Base-by-base conservation (phyloP, 495 filamentous ascomycete genomes). In the Annulohypoxylon bovei region DNA sequence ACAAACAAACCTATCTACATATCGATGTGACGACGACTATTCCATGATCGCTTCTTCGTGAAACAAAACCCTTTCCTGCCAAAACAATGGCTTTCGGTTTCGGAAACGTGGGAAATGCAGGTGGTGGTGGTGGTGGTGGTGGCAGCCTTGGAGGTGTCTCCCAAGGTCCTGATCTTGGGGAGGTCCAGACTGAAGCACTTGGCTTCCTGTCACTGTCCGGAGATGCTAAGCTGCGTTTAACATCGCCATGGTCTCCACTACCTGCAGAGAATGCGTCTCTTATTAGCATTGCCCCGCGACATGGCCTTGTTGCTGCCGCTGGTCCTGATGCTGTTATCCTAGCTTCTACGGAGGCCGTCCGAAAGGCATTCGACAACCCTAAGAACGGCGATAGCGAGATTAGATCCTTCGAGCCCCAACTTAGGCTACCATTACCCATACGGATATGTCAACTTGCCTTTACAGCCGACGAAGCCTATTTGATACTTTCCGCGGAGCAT, bases 381-480 rank as follows among this genome's bases (percentile, higher is more conserved):
- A 84, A 87, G 39, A 80, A 81, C 23, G 86, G 83, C 61, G 87
- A 88, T 20, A 87, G 85, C 70, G 88, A 92, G 68, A 81, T 88
- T 39, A 91, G 90, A 67, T 75, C 86, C 0, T 98, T 96, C 74
- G 84, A 87, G 46, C 91, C 95, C 25, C 88, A 93, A 67, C 81
- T 91, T 22, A 91, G 84, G 37, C 82, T 98, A 11, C 81, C 89
- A 5, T 80, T 97, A 50, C 88, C 90, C 6, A 85, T 89, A 68
- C 86, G 92, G 70, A 86, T 97, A 46, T 95, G 93, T 4, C 96
- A 99, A 77, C 84, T 98, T 6, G 91, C 90, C 25, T 99, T 98
- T 74, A 93, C 92, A 0, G 87, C 91, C 49, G 90, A 93, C 70
- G 96, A 97, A 75, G 87, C 87, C 56, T 94, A 90, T 62, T 82